phyloP scores from a whole-genome alignment of 2,329 filamentous ascomycete species.

The Ophiostoma angusticollis region DNA sequence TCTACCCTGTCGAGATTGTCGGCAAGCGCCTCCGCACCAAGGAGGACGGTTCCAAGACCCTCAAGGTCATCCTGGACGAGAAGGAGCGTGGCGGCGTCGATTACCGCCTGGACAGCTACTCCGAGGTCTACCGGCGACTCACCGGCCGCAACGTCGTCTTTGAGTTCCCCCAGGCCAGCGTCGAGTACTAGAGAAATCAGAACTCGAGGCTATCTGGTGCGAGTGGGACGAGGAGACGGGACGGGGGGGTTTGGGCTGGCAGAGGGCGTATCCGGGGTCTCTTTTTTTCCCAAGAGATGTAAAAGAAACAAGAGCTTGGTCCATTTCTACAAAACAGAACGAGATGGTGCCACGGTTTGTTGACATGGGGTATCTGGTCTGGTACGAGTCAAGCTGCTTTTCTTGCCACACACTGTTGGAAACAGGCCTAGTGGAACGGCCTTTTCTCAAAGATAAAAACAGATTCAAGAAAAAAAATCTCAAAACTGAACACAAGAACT shows the following conservation, averaged over 20 bases:
- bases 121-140: conserved; percentile 96
- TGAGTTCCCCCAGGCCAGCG: conserved; percentile 84
- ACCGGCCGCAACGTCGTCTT: conserved; percentile 95
- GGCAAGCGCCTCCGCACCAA: conserved; percentile 98
- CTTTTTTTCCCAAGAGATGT: no score
- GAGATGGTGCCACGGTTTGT: no score
- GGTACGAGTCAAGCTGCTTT: conserved; percentile 4
- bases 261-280: no score
- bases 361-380: no score
- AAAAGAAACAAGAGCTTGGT: no score
- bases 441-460: conserved; percentile 6
- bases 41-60: conserved; percentile 95
- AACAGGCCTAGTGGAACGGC: no score
- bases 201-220: no score
- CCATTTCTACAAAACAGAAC: no score
- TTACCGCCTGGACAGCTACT: conserved; percentile 99
- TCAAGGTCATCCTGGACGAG: conserved; percentile 99
- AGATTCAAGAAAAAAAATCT: conserved; percentile 8
- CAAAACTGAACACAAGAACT: no score
- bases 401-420: no score
- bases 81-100: conserved; percentile 99
- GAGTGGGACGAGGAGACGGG: no score
- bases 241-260: no score
- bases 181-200: conserved; percentile 89
- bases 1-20: conserved; percentile 99